Evolutionary conservation across 2,329 filamentous ascomycete genomes (phyloP), one percentile per base, ranked within the genome.

Genomic region (Pseudogymnoascus sp.): DNA sequence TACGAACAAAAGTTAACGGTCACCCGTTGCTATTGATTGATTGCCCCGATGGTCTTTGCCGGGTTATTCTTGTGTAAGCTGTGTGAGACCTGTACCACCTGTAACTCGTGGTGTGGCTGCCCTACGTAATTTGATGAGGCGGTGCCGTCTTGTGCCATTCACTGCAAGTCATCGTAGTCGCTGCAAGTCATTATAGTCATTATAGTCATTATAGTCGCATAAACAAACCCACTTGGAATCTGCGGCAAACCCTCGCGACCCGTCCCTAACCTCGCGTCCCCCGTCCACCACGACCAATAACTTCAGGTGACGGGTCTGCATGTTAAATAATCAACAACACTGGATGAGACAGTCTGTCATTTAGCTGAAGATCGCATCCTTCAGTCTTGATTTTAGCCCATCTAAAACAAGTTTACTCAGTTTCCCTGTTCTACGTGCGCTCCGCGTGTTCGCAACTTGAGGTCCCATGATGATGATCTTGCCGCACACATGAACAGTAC

Each of bases 221-320:
- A 52, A 52, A 52, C 26, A 52, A 52, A 52, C 45, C 45, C 45
- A 52, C 45, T 52, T 52, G 2, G 45, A 52, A 52, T 26, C 23
- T 52, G 26, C 45, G 33, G 26, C 45, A n/a, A n/a, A 52, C 45
- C 45, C 45, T 30, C 45, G 9, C 45, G 45, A 52, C 45, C 45
- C 45, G 8, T 52, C 45, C n/a, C 26, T n/a, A 30, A 30, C 23
- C 45, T 52, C 45, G 26, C 23, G 26, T 30, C 23, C 39, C 39
- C 45, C 5, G 5, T 15, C 45, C 45, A 52, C 18, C 45, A 30
- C 45, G n/a, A 30, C 45, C 45, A 30, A 52, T 33, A 30, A 18
- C 26, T 30, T 5, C 45, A 52, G 23, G 7, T 52, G 26, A 52
- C 19, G 45, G 26, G n/a, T 52, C 45, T 33, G 26, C 45, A 52